Conservation (phyloP, 1,139 yeast species). For the Debaryomyces udenii region DNA sequence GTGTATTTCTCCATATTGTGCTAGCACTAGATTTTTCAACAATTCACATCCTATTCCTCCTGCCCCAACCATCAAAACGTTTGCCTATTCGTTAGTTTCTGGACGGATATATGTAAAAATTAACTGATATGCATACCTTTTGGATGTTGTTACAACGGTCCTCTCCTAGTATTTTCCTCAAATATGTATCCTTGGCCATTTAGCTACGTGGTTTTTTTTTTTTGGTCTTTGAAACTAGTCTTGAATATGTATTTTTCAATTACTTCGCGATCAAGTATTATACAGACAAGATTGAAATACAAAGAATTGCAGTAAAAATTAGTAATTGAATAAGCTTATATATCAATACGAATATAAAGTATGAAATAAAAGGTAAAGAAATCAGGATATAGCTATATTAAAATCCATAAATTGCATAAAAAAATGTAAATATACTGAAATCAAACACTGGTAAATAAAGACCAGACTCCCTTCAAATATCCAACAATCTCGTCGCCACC, state of each 20-base stretch:
- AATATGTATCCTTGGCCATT: slow-evolving; percentile 49
- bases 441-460: slow-evolving; percentile 63
- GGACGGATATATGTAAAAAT: not conserved
- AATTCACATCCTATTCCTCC: slow-evolving; percentile 99
- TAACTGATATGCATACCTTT: slow-evolving; percentile 11
- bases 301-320: not conserved
- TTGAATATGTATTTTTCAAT: slow-evolving; percentile 4
- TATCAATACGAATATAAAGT: not conserved
- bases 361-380: not conserved
- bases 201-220: not conserved
- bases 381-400: not conserved
- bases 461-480: slow-evolving; percentile 75
- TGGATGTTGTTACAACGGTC: slow-evolving; percentile 35
- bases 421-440: not conserved
- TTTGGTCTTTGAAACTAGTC: too few species aligned
- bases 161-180: slow-evolving; percentile 48
- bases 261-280: slow-evolving; percentile 1
- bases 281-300: not conserved
- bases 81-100: slow-evolving; percentile 32
- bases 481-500: slow-evolving; percentile 85
- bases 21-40: slow-evolving; percentile 77
- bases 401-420: not conserved
- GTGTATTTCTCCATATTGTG: slow-evolving; percentile 89
- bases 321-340: not conserved
- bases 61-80: slow-evolving; percentile 89